Conservation (phyloP, 768 basidiomycete species). For the Rhodotorula taiwanensis region DNA sequence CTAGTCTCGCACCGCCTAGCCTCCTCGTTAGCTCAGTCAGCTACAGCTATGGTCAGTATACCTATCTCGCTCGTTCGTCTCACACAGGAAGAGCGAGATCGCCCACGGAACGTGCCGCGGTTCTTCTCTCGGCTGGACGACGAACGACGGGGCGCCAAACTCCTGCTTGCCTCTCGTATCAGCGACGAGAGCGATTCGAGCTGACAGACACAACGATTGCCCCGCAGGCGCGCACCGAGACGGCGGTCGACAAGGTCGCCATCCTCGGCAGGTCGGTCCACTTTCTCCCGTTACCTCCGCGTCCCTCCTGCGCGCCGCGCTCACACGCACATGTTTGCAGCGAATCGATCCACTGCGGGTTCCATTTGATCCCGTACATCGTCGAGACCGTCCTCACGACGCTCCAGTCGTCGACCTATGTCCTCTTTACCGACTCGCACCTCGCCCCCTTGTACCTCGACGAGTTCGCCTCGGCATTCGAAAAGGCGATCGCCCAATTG, state of each 20-base stretch:
- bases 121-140: too few species aligned
- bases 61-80: too few species aligned
- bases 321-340: conserved; percentile 51
- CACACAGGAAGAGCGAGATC: too few species aligned
- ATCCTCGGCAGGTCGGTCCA: conserved; percentile 21
- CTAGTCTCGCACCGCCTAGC: too few species aligned
- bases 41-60: too few species aligned
- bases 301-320: too few species aligned
- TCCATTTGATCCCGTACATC: conserved; percentile 85
- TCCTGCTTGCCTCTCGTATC: too few species aligned
- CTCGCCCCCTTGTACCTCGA: conserved; percentile 73
- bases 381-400: conserved; percentile 36
- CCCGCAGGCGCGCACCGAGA: conserved; percentile 23
- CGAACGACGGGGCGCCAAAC: too few species aligned
- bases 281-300: background rate
- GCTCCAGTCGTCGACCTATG: conserved; percentile 52
- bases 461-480: conserved; percentile 63
- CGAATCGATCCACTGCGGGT: conserved; percentile 86
- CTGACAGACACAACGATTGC: background rate
- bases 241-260: conserved; percentile 31
- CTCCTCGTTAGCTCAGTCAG: too few species aligned
- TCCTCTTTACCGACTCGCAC: conserved; percentile 85
- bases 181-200: too few species aligned
- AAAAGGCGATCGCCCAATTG: conserved; percentile 42
- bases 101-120: too few species aligned